These are phyloP conservation scores for Fusarium phyllophilum DNA, from an alignment of 2,329 filamentous ascomycete species.

Conservation along the genomic window DNA sequence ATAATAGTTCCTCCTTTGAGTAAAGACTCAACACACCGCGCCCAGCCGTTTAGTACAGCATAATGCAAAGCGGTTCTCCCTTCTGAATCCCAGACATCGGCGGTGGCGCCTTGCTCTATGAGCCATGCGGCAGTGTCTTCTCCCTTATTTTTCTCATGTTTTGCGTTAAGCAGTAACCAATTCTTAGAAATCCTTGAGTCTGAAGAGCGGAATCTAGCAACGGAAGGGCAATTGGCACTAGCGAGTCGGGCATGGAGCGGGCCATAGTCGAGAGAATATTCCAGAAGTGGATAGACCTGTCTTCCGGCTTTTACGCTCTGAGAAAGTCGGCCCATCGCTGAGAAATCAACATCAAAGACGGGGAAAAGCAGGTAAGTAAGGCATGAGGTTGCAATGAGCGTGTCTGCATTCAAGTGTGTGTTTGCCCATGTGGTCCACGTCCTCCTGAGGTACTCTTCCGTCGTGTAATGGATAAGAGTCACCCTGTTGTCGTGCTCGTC, in stretches of 20 bases:
- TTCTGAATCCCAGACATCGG: not conserved
- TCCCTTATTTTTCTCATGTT: not conserved
- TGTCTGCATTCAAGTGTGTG: not conserved
- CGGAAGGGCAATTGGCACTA: not conserved
- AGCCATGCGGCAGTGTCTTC: not conserved
- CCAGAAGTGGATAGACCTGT: not conserved
- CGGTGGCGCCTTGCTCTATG: not conserved
- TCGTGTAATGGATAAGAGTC: not conserved
- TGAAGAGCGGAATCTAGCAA: not conserved
- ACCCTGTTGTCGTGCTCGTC: not conserved
- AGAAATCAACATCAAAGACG: not conserved
- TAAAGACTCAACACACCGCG: not conserved
- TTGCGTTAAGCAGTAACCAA: not conserved
- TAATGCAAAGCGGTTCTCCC: not conserved
- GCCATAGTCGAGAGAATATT: not conserved
- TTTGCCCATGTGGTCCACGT: not conserved
- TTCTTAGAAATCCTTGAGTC: not conserved
- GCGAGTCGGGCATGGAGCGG: not conserved
- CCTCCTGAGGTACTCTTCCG: not conserved
- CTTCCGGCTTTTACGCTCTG: not conserved
- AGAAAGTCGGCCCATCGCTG: not conserved
- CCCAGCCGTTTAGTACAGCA: not conserved
- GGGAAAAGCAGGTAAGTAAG: not conserved
- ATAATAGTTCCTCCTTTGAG: not conserved
- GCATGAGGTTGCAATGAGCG: not conserved